These are phyloP conservation scores for Leccinellum luteum DNA, from an alignment of 768 basidiomycete genomes.

Conservation along the genomic window DNA sequence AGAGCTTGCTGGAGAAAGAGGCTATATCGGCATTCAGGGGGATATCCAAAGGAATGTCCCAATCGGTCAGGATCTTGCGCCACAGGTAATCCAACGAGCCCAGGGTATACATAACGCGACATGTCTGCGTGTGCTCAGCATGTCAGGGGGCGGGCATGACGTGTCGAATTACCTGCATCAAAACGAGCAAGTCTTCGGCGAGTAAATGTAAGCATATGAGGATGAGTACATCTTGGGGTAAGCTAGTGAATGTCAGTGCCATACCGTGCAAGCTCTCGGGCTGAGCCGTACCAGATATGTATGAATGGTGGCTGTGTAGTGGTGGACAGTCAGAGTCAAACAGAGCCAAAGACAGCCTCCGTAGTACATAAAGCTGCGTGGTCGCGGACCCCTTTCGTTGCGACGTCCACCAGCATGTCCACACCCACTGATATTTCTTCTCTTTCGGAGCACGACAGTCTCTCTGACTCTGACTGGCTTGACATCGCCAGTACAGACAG, in stretches of 20 bases:
- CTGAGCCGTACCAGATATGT: background rate
- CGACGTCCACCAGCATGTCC: constrained; percentile 29
- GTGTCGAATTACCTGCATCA: constrained; percentile 44
- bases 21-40: constrained; percentile 31
- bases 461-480: constrained; percentile 84
- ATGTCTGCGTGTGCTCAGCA: constrained; percentile 43
- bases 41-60: constrained; percentile 42
- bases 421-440: constrained; percentile 39
- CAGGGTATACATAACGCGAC: constrained; percentile 57
- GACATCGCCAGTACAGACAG: constrained; percentile 64
- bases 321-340: constrained; percentile 18
- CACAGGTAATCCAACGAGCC: constrained; percentile 52
- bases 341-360: constrained; percentile 27
- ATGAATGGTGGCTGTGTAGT: background rate
- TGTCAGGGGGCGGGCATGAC: constrained; percentile 5
- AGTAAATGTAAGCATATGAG: constrained; percentile 33
- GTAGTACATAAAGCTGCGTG: constrained; percentile 23
- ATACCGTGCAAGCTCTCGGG: background rate
- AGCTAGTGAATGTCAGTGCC: constrained; percentile 25
- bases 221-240: constrained; percentile 47
- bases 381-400: constrained; percentile 30
- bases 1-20: constrained; percentile 37
- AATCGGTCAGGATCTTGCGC: constrained; percentile 39
- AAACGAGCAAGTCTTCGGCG: constrained; percentile 42
- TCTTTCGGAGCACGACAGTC: constrained; percentile 61